A percentile compares a stretch with the other conserved stretches of the same genome.
Conservation (phyloP, 805 yeast genomes). For the Candida yuanshanica region DNA sequence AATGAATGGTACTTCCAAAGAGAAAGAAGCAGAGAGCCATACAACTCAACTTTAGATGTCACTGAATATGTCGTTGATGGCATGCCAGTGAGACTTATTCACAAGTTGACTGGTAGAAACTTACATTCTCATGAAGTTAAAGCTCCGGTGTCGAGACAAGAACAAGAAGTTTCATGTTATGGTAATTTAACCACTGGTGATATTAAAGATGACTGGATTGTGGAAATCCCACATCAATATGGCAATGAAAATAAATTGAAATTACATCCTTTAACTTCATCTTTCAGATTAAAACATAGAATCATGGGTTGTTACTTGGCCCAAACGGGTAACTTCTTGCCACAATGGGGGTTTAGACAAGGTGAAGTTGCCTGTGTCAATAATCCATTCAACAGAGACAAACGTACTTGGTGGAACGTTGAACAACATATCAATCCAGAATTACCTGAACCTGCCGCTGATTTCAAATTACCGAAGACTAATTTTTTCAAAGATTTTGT, state of each 20-base stretch:
- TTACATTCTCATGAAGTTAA: slow-evolving; percentile 77
- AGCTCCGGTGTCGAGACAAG: slow-evolving; percentile 63
- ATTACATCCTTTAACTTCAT: slow-evolving; percentile 78
- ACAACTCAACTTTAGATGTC: slow-evolving; percentile 18
- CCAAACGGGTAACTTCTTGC: slow-evolving; percentile 74
- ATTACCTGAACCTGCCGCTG: slow-evolving; percentile 55
- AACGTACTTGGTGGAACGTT: slow-evolving; percentile 85
- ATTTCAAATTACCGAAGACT: slow-evolving; percentile 66
- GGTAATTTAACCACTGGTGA: slow-evolving; percentile 65
- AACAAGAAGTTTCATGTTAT: slow-evolving; percentile 79
- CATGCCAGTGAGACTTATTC: slow-evolving; percentile 65
- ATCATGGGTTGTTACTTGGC: slow-evolving; percentile 78
- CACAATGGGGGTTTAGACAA: slow-evolving; percentile 97
- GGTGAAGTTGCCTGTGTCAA: slow-evolving; percentile 87
- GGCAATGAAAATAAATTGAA: slow-evolving; percentile 45
- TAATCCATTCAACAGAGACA: slow-evolving; percentile 63
- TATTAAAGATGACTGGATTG: slow-evolving; percentile 68
- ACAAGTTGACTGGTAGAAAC: slow-evolving; percentile 63
- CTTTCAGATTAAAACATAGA: slow-evolving; percentile 68
- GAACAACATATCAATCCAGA: slow-evolving; percentile 60
- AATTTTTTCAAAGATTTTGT: slow-evolving; percentile 72
- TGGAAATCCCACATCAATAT: slow-evolving; percentile 60
- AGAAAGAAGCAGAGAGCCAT: slow-evolving; percentile 34
- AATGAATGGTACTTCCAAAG: slow-evolving; percentile 76
- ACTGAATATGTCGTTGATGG: slow-evolving; percentile 46